phyloP scores from a whole-genome alignment of 495 filamentous ascomycete species.

The Chlorociboria aeruginascens region DNA sequence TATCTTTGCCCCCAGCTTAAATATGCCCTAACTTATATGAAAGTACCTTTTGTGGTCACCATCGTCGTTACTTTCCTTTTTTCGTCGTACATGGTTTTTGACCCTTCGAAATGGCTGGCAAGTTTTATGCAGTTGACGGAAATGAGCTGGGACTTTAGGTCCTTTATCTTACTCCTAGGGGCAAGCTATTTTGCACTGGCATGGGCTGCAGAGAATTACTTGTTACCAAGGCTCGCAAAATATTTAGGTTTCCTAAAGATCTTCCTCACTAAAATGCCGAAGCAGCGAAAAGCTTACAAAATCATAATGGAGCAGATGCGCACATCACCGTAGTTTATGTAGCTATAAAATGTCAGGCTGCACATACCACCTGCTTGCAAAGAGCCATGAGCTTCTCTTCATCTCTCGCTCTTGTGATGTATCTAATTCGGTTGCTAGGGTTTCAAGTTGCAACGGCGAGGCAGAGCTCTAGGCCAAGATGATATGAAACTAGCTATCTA shows the following conservation, averaged over 20 bases:
- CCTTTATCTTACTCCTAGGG: conserved; percentile 57
- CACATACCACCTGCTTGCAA: background rate
- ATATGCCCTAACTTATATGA: too few relatives aligned
- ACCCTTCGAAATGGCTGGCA: conserved; percentile 53
- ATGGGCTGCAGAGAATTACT: conserved; percentile 55
- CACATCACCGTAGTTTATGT: conserved; percentile 11
- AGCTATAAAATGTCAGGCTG: background rate
- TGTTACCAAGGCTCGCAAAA: conserved; percentile 62
- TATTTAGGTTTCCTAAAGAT: conserved; percentile 47
- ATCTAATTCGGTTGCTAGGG: background rate
- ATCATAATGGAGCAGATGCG: conserved; percentile 63
- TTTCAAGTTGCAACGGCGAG: background rate
- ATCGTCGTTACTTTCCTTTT: conserved; percentile 54
- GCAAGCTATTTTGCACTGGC: conserved; percentile 51
- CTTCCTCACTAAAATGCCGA: conserved; percentile 43
- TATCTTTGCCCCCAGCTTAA: background rate
- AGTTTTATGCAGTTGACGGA: conserved; percentile 76
- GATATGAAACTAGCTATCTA: conserved; percentile 5
- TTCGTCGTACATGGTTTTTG: conserved; percentile 64
- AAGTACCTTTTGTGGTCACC: conserved; percentile 73
- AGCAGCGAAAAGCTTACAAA: conserved; percentile 84
- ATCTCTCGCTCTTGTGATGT: too few relatives aligned
- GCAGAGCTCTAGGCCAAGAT: background rate
- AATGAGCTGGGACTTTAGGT: conserved; percentile 57
- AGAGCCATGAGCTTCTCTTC: background rate